Percentiles rank a stretch among this genome's conserved stretches.
phyloP scores from a whole-genome alignment of 2,329 filamentous ascomycete species.

The Phaeosphaeria sp. region DNA sequence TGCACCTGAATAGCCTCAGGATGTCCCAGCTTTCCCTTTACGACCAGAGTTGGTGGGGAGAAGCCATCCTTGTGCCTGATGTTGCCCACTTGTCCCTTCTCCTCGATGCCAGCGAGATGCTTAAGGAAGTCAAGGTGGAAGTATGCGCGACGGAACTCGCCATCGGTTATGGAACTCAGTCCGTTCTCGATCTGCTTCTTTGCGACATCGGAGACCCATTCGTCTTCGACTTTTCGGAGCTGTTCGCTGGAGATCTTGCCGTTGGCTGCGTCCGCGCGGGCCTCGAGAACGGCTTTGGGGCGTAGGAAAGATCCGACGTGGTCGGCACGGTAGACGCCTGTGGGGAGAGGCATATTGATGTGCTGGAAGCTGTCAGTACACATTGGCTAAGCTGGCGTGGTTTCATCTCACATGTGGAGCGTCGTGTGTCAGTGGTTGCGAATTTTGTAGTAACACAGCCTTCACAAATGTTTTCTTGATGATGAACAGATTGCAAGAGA shows the following conservation, averaged over 20 bases:
- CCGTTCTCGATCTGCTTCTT: conserved; percentile 58
- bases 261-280: conserved; percentile 56
- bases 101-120: conserved; percentile 61
- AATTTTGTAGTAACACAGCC: background rate
- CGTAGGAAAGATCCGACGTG: conserved; percentile 64
- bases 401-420: background rate
- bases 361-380: conserved; percentile 4
- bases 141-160: conserved; percentile 64
- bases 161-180: conserved; percentile 60
- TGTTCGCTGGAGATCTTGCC: conserved; percentile 51
- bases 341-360: conserved; percentile 45
- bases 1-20: conserved; percentile 62
- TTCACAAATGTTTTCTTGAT: background rate
- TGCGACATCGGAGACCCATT: conserved; percentile 57
- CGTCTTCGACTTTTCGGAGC: conserved; percentile 60
- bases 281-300: conserved; percentile 57
- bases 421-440: background rate
- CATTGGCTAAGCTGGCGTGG: background rate
- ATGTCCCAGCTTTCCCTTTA: conserved; percentile 61
- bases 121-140: conserved; percentile 67
- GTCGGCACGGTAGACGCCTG: conserved; percentile 56
- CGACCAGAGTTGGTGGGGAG: conserved; percentile 61
- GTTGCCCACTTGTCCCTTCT: conserved; percentile 57
- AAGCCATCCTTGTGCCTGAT: conserved; percentile 52
- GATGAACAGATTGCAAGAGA: background rate